Evolutionary conservation across 495 filamentous ascomycete species (phyloP), one percentile per base, ranked within the genome.

Genomic region (Tuber microsphaerosporum): DNA sequence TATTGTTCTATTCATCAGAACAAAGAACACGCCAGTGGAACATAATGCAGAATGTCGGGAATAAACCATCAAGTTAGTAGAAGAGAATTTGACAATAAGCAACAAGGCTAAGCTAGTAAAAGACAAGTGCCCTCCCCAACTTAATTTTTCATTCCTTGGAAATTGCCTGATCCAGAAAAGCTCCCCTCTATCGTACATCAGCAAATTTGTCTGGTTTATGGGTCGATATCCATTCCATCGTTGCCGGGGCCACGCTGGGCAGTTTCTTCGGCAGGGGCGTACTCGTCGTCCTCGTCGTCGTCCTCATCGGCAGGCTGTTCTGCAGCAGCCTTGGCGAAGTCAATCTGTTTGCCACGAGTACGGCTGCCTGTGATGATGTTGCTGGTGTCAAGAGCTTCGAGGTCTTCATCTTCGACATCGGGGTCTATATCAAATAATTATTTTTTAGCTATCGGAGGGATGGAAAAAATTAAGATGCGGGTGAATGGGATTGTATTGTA

Each of bases 381-480:
- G 87, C 97, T 97, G 79, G 88, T 87, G 51, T 96, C 93, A 84
- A 98, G 96, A 84, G 93, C 94, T 83, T 94, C 92, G 86, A 97
- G 89, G 84, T 92, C 90, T 80, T 95, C 93, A 16, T 90, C 89
- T 71, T 92, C 92, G 19, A 92, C 91, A 3, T 91, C 91, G 65
- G 89, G 89, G 17, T 89, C 90, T 75, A 85, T 84, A 84, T 80
- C 37, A 22, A 44, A 70, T 45, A 73, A 44, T 70, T 70, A 65
- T 41, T 83, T 83, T 78, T 51, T 46, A 39, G 44, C 72, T 34
- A 79, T 51, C 37, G 61, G 39, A 45, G 43, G 74, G 72, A 61
- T 45, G 39, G 37, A 56, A 31, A 39, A 48, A 26, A 34, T 80
- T 75, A 17, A 22, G 46, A 68, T 37, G 41, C 7, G 46, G 41